Conservation (phyloP, 495 filamentous ascomycete species). For the Viridothelium virens region DNA sequence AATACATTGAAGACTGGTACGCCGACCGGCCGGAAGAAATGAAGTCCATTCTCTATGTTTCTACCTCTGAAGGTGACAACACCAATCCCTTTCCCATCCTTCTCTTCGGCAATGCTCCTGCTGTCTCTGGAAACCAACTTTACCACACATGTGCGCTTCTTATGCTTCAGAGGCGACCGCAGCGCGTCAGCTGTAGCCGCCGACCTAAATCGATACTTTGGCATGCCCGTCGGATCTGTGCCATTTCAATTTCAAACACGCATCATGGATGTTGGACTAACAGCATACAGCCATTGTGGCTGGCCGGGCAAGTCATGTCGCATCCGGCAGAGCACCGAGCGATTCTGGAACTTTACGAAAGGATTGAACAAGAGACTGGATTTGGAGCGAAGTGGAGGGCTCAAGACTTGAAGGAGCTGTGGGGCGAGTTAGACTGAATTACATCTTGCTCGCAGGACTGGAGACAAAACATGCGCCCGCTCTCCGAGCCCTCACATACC, state of each 20-base stretch:
- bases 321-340: conserved; percentile 22
- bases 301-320: conserved; percentile 23
- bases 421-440: conserved; percentile 14
- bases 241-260: conserved; percentile 20
- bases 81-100: conserved; percentile 20
- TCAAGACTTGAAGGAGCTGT: conserved; percentile 20
- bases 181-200: background rate
- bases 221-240: conserved; percentile 24
- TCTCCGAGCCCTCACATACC: too few relatives aligned
- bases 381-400: conserved; percentile 22
- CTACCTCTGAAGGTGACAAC: conserved; percentile 1
- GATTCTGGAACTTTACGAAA: conserved; percentile 18
- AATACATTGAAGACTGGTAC: conserved; percentile 21
- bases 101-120: conserved; percentile 17
- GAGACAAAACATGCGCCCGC: too few relatives aligned
- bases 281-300: conserved; percentile 22
- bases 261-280: conserved; percentile 25
- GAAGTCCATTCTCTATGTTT: conserved; percentile 17
- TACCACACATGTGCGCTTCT: conserved; percentile 23
- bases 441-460: background rate
- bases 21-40: conserved; percentile 19
- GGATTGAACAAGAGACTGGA: conserved; percentile 22
- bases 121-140: conserved; percentile 20
- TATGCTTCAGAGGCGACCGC: conserved; percentile 21
- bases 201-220: conserved; percentile 24